Evolutionary conservation across 495 filamentous ascomycete genomes (phyloP).

Genomic region (Podospora appendiculata): DNA sequence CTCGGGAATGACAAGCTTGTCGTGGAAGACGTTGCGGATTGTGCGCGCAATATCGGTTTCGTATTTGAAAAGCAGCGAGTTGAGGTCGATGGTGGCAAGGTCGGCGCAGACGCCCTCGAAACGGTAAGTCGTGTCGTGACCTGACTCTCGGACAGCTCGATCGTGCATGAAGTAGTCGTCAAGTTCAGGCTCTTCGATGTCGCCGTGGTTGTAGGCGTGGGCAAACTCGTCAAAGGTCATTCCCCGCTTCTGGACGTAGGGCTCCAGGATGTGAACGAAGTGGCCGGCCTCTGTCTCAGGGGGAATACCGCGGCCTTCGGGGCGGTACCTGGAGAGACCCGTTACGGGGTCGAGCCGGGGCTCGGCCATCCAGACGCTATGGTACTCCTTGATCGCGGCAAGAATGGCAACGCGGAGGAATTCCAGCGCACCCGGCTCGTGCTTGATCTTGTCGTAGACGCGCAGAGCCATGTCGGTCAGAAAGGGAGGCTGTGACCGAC

Average conservation of each 20-base stretch:
- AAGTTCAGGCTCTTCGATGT: conserved; percentile 76
- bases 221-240: conserved; percentile 80
- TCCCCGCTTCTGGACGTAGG: conserved; percentile 77
- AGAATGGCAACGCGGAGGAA: conserved; percentile 73
- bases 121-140: conserved; percentile 92
- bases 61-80: conserved; percentile 91
- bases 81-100: conserved; percentile 88
- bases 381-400: conserved; percentile 95
- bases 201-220: conserved; percentile 68
- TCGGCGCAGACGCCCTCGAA: conserved; percentile 81
- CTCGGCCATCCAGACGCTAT: conserved; percentile 77
- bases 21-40: conserved; percentile 74
- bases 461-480: conserved; percentile 93
- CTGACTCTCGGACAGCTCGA: conserved; percentile 89
- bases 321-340: conserved; percentile 84
- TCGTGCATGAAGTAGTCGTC: conserved; percentile 96
- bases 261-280: conserved; percentile 77
- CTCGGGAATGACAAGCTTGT: conserved; percentile 65
- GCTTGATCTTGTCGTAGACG: conserved; percentile 80
- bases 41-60: conserved; percentile 82
- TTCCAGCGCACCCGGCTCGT: conserved; percentile 64
- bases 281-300: conserved; percentile 89
- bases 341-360: conserved; percentile 73
- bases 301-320: conserved; percentile 82
- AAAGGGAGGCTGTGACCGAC: conserved; percentile 90